phyloP scores from a whole-genome alignment of 1,139 yeast genomes.

The Geotrichum bryndzae region DNA sequence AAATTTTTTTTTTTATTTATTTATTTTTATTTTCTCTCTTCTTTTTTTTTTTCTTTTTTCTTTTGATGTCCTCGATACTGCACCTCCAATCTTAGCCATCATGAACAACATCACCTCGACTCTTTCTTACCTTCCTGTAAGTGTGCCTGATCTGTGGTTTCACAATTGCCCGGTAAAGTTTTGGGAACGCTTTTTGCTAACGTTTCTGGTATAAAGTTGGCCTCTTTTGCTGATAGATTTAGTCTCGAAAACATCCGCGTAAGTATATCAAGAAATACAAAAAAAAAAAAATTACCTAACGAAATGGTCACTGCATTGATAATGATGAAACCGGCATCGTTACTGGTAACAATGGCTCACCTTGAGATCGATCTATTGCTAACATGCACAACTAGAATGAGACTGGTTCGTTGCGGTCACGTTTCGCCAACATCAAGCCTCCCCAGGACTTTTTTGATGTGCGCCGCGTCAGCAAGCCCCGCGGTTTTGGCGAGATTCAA shows the following conservation, averaged over 20 bases:
- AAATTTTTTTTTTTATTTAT: neutral
- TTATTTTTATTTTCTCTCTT: neutral
- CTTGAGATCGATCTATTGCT: neutral
- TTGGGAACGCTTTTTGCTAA: neutral
- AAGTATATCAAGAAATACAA: neutral
- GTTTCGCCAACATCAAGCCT: conserved; percentile 71
- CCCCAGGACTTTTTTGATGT: conserved; percentile 92
- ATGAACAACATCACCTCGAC: conserved; percentile 14
- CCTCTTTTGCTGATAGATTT: conserved; percentile 14
- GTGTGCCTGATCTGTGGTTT: neutral
- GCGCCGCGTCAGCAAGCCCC: conserved; percentile 84
- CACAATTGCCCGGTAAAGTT: neutral
- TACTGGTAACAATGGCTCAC: neutral
- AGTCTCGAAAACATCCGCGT: conserved; percentile 16
- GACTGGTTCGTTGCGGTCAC: conserved; percentile 47
- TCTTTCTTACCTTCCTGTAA: conserved; percentile 14
- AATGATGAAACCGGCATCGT: neutral
- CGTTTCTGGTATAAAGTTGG: neutral
- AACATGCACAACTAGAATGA: conserved; percentile 28
- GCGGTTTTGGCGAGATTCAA: conserved; percentile 83
- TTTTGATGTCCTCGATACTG: neutral
- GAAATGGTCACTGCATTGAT: neutral
- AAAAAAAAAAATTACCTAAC: neutral
- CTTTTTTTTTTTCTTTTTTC: neutral
- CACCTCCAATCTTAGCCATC: neutral